A percentile compares a stretch with the other conserved stretches of the same genome.
Conservation (phyloP, 163 green algal genomes). For the Scenedesmus sp. region DNA sequence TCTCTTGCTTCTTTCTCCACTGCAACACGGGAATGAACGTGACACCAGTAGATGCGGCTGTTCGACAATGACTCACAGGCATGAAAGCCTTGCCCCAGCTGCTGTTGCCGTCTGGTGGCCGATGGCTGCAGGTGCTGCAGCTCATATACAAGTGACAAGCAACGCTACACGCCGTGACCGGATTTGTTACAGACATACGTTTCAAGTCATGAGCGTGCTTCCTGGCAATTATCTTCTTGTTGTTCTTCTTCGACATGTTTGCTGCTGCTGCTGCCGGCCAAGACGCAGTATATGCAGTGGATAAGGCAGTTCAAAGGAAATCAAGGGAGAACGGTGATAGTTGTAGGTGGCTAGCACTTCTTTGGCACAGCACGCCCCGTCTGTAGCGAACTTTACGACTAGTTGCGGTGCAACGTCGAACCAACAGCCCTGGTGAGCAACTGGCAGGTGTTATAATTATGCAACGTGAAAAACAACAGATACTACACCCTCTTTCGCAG, state of each 20-base stretch:
- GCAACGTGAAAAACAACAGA: too few relatives aligned
- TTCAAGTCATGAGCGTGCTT: conserved; percentile 52
- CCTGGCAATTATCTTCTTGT: conserved; percentile 46
- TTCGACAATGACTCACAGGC: background rate
- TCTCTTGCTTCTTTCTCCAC: conserved; percentile 53
- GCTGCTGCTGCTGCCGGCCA: conserved; percentile 4
- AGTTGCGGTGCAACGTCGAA: too few relatives aligned
- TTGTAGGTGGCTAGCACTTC: too few relatives aligned
- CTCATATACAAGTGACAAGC: background rate
- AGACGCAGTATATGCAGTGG: background rate
- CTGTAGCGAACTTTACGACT: too few relatives aligned
- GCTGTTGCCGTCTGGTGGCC: background rate
- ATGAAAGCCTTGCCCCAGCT: background rate
- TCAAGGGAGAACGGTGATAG: too few relatives aligned
- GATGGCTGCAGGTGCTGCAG: background rate
- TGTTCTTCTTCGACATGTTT: conserved; percentile 67
- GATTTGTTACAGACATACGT: conserved; percentile 34
- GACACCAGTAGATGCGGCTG: background rate
- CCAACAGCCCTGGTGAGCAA: background rate
- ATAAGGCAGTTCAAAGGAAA: background rate
- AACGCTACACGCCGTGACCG: background rate
- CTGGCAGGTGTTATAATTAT: too few relatives aligned
- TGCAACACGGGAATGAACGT: background rate
- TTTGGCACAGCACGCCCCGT: too few relatives aligned
- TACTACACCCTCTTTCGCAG: too few relatives aligned